Percentiles rank a stretch among this genome's conserved stretches.
phyloP scores from a whole-genome alignment of 257 asterid species.

The Petrea volubilis region DNA sequence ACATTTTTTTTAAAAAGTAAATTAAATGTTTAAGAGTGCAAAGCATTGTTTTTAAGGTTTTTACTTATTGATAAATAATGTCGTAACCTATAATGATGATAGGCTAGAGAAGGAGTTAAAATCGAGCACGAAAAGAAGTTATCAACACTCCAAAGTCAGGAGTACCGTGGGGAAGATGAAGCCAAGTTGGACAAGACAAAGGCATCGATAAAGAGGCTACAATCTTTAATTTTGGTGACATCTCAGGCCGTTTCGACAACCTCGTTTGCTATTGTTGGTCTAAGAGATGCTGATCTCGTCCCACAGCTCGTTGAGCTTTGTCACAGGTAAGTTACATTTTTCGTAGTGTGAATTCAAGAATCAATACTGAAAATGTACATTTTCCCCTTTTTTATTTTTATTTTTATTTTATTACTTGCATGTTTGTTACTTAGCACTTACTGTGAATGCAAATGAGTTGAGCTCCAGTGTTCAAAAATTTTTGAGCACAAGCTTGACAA shows the following conservation, averaged over 20 bases:
- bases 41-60: not conserved
- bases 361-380: too few relatives aligned
- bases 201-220: conserved; percentile 83
- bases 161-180: conserved; percentile 69
- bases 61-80: not conserved
- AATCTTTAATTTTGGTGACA: conserved; percentile 79
- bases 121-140: conserved; percentile 87
- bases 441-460: too few relatives aligned
- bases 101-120: conserved; percentile 94
- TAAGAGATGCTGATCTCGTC: conserved; percentile 79
- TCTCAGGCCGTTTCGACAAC: conserved; percentile 97
- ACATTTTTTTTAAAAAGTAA: too few relatives aligned
- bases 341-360: too few relatives aligned
- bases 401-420: not conserved
- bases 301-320: conserved; percentile 97
- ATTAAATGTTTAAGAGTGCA: not conserved
- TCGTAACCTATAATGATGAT: not conserved
- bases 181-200: conserved; percentile 89
- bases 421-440: not conserved
- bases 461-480: too few relatives aligned
- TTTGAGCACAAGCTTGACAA: too few relatives aligned
- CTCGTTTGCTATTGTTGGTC: conserved; percentile 70
- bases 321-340: conserved; percentile 65
- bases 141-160: conserved; percentile 82
- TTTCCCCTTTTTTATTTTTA: too few relatives aligned